phyloP scores from a whole-genome alignment of 768 basidiomycete species.

The Holtermannia corniformis region DNA sequence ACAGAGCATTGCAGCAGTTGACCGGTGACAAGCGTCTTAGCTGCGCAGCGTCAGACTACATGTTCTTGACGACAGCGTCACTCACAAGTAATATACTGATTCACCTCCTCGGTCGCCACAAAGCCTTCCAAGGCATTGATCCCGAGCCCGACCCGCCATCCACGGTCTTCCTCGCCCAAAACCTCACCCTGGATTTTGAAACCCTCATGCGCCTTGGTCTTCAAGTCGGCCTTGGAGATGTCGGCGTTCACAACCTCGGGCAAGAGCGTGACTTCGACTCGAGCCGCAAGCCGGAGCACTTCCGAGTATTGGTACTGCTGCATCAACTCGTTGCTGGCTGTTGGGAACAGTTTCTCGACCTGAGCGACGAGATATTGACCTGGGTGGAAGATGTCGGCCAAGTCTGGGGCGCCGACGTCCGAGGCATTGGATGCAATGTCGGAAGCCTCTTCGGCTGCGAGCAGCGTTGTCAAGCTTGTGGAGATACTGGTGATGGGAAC shows the following conservation, averaged over 20 bases:
- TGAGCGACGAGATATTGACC: constrained; percentile 79
- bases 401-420: constrained; percentile 48
- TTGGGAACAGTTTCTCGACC: constrained; percentile 59
- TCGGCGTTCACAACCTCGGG: constrained; percentile 79
- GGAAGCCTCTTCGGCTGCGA: constrained; percentile 53
- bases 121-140: constrained; percentile 43
- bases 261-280: constrained; percentile 69
- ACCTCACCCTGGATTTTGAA: constrained; percentile 56
- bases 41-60: constrained; percentile 11
- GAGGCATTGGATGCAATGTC: constrained; percentile 43
- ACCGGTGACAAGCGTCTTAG: constrained; percentile 51
- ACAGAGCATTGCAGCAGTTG: constrained; percentile 61
- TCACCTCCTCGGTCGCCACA: constrained; percentile 59
- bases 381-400: constrained; percentile 63
- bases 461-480: constrained; percentile 58
- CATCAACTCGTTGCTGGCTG: constrained; percentile 48
- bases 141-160: constrained; percentile 81
- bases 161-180: constrained; percentile 85
- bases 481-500: constrained; percentile 90
- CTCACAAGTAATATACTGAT: constrained; percentile 39
- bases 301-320: constrained; percentile 38
- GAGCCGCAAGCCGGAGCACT: constrained; percentile 31
- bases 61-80: neutral
- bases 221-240: constrained; percentile 66
- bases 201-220: constrained; percentile 23